These are phyloP conservation scores for Leccinum fibrillosum DNA, from an alignment of 768 basidiomycete genomes.

Conservation along the genomic window DNA sequence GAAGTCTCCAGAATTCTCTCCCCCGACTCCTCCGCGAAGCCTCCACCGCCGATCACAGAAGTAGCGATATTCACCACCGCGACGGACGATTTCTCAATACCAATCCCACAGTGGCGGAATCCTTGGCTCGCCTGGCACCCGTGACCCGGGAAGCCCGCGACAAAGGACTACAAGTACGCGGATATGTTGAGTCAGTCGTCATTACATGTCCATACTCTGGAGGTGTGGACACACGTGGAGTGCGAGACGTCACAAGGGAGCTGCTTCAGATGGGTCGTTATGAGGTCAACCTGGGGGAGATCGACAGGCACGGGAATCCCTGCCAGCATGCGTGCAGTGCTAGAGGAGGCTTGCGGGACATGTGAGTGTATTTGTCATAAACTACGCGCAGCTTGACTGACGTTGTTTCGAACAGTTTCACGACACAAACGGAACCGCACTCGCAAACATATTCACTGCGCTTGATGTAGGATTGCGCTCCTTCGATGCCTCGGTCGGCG, in stretches of 20 bases:
- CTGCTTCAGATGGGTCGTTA: slow-evolving; percentile 91
- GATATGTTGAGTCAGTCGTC: slow-evolving; percentile 80
- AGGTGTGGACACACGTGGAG: slow-evolving; percentile 56
- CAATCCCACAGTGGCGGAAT: slow-evolving; percentile 69
- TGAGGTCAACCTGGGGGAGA: slow-evolving; percentile 90
- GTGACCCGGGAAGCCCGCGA: slow-evolving; percentile 62
- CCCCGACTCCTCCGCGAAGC: slow-evolving; percentile 36
- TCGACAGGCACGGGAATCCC: slow-evolving; percentile 87
- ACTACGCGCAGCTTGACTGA: too few species aligned
- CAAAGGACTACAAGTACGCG: slow-evolving; percentile 66
- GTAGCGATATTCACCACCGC: slow-evolving; percentile 89
- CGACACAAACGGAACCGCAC: slow-evolving; percentile 42
- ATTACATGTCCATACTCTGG: slow-evolving; percentile 89
- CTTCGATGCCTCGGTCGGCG: slow-evolving; percentile 76
- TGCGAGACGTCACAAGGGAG: slow-evolving; percentile 66
- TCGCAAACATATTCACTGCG: slow-evolving; percentile 65
- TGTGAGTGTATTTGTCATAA: slow-evolving; percentile 37
- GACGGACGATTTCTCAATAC: slow-evolving; percentile 89
- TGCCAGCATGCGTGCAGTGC: slow-evolving; percentile 57
- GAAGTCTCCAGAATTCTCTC: slow-evolving; percentile 55
- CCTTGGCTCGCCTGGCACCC: slow-evolving; percentile 58
- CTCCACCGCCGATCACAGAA: slow-evolving; percentile 66
- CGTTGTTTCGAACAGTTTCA: too few species aligned
- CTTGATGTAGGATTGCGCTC: slow-evolving; percentile 74
- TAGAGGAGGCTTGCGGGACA: slow-evolving; percentile 64